These are phyloP conservation scores for Punica granatum DNA, from an alignment of 345 rosid genomes.

Conservation along the genomic window DNA sequence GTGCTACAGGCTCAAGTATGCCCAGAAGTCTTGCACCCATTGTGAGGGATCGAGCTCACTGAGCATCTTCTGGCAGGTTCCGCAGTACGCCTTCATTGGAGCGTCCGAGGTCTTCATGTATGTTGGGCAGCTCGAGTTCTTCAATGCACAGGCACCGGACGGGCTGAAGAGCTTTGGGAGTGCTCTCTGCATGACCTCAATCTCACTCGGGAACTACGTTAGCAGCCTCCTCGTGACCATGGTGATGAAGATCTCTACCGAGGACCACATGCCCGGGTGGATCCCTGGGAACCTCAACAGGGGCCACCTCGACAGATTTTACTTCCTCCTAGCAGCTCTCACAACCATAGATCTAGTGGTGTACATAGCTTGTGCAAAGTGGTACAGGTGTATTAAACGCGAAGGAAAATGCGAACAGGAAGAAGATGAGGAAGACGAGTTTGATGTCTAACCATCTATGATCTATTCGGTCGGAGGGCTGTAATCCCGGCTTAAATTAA, in stretches of 20 bases:
- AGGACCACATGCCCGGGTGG: conserved; percentile 93
- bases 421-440: conserved; percentile 26
- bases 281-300: conserved; percentile 90
- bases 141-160: conserved; percentile 92
- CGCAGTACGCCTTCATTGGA: conserved; percentile 83
- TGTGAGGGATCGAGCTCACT: conserved; percentile 91
- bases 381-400: conserved; percentile 72
- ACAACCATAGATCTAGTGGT: conserved; percentile 57
- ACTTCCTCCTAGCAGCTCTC: conserved; percentile 77
- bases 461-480: conserved; percentile 6
- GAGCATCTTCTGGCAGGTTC: conserved; percentile 98
- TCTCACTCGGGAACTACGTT: conserved; percentile 94
- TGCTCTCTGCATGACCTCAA: conserved; percentile 93
- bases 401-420: conserved; percentile 41
- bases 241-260: conserved; percentile 89
- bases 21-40: conserved; percentile 51
- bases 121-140: conserved; percentile 93
- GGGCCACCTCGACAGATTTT: conserved; percentile 93
- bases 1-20: conserved; percentile 62
- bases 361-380: conserved; percentile 69
- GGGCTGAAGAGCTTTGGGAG: conserved; percentile 95
- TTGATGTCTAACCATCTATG: conserved; percentile 31
- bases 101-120: conserved; percentile 99
- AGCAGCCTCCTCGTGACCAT: conserved; percentile 89
- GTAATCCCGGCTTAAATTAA: conserved; percentile 17